Base-by-base conservation (phyloP, 2,329 filamentous ascomycete genomes). In the Ophiognomonia clavigignenti-juglandacearum region DNA sequence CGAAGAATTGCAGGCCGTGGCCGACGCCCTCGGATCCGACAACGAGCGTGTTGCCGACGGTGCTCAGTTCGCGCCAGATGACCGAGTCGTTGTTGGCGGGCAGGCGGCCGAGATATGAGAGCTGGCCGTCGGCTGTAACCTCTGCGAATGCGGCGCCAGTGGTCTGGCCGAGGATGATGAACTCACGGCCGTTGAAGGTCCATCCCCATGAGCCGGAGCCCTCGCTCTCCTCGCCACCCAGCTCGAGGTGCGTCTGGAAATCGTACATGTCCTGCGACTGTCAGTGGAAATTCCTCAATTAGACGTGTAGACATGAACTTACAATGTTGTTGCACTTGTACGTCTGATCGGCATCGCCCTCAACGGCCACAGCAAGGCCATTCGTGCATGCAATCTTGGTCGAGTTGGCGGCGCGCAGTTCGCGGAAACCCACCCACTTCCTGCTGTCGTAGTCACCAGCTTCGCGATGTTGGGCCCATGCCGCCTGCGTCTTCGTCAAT, bases 1-100 rank as follows among this genome's bases (percentile, higher is more conserved):
- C 80, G 56, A 83, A 83, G 61, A 83, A 72, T 61, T 83, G 80
- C 39, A 83, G 72, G 27, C 75, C 74, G 60, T 83, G 79, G 54
- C 67, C 60, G 36, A 58, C 55, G 27, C 74, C 71, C 53, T 70
- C 67, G 54, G 61, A 61, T 29, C 67, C 66, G 45, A 70, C 64
- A 45, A 69, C 60, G 46, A 63, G 60, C 48, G 64, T 61, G 59
- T 61, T 61, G 46, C 61, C 61, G 49, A 64, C 61, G 23, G 63
- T 62, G 50, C 67, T 67, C 54, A 79, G 78, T 60, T 80, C 75
- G 39, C 74, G 67, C 75, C 75, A 79, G 31, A 68, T 64, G 23
- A 70, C 68, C 31, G 68, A 63, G n/a, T 62, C 59, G 4, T 63
- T 67, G 48, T 68, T 66, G 39, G 73, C 70, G 9, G 74, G 74